A percentile compares a stretch with the other conserved stretches of the same genome.
Conservation (phyloP, 768 basidiomycete genomes). For the Hortiboletus flavorubellus region DNA sequence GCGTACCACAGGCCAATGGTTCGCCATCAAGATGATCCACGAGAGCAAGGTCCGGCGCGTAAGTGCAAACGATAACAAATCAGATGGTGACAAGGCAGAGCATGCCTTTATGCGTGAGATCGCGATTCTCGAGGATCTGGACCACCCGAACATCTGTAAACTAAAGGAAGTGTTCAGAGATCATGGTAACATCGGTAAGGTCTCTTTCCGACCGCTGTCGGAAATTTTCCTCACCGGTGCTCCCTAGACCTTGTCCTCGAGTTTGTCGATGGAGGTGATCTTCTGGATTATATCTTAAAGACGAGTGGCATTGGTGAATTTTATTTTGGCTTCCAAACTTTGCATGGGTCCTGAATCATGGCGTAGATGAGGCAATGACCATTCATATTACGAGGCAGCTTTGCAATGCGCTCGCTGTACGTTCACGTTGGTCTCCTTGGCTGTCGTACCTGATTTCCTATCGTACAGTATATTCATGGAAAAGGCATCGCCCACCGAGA, state of each 20-base stretch:
- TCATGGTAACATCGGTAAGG: slow-evolving; percentile 56
- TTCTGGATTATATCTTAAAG: slow-evolving; percentile 75
- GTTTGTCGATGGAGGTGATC: slow-evolving; percentile 82
- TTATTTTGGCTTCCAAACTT: background rate
- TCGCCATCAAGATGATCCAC: slow-evolving; percentile 87
- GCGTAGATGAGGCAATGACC: slow-evolving; percentile 50
- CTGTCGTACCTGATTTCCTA: slow-evolving; percentile 1
- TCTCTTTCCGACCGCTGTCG: background rate
- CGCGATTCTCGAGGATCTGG: slow-evolving; percentile 68
- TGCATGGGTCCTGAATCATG: background rate
- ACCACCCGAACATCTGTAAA: slow-evolving; percentile 81
- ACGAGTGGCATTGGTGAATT: slow-evolving; percentile 58
- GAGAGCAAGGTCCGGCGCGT: slow-evolving; percentile 43
- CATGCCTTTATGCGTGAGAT: slow-evolving; percentile 65
- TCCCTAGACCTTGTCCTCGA: slow-evolving; percentile 76
- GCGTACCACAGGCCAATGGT: slow-evolving; percentile 65
- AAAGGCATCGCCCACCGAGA: slow-evolving; percentile 89
- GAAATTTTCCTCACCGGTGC: slow-evolving; percentile 23
- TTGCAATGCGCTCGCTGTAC: slow-evolving; percentile 72
- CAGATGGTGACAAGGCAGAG: slow-evolving; percentile 30
- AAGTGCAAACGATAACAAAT: slow-evolving; percentile 29
- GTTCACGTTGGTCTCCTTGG: slow-evolving; percentile 17
- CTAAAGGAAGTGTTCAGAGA: slow-evolving; percentile 76
- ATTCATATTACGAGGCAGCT: slow-evolving; percentile 78
- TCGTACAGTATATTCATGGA: slow-evolving; percentile 57